Percentiles rank a stretch among this genome's conserved stretches.
Conservation (phyloP, 345 rosid species). For the Kernera saxatilis region DNA sequence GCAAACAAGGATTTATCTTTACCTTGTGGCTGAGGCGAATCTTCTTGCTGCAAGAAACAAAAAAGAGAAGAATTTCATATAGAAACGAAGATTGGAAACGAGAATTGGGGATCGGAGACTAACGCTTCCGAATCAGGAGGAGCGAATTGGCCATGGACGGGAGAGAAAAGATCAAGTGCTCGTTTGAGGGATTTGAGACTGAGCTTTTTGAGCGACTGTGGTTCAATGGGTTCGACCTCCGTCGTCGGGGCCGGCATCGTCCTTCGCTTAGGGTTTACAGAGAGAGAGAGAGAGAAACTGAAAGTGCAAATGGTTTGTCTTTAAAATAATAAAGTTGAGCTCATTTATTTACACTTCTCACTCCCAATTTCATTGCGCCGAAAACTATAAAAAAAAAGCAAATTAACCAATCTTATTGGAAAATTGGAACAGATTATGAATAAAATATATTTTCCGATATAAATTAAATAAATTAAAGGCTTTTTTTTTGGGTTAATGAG, state of each 20-base stretch:
- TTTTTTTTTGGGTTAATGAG: no score
- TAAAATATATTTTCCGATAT: background rate
- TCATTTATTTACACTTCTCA: background rate
- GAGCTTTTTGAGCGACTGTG: constrained; percentile 85
- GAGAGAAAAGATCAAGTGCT: constrained; percentile 81
- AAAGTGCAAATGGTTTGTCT: background rate
- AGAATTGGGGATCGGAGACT: constrained; percentile 13
- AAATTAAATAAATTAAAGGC: no score
- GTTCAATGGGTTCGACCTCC: constrained; percentile 88
- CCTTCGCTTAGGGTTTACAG: constrained; percentile 28
- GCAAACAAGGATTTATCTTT: background rate
- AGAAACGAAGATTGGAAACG: background rate
- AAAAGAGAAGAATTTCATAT: background rate
- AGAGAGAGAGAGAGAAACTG: background rate
- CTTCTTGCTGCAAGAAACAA: constrained; percentile 50
- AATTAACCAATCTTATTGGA: background rate
- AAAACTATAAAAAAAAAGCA: background rate
- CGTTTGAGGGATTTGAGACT: constrained; percentile 85
- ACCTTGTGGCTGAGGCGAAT: constrained; percentile 92
- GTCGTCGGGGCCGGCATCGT: constrained; percentile 43
- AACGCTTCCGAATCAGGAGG: constrained; percentile 84
- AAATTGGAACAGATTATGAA: background rate
- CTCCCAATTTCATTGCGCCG: background rate
- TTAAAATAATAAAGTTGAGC: background rate
- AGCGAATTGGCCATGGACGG: constrained; percentile 62